Evolutionary conservation across 2,329 filamentous ascomycete genomes (phyloP).

Genomic region (Talaromyces sp.): DNA sequence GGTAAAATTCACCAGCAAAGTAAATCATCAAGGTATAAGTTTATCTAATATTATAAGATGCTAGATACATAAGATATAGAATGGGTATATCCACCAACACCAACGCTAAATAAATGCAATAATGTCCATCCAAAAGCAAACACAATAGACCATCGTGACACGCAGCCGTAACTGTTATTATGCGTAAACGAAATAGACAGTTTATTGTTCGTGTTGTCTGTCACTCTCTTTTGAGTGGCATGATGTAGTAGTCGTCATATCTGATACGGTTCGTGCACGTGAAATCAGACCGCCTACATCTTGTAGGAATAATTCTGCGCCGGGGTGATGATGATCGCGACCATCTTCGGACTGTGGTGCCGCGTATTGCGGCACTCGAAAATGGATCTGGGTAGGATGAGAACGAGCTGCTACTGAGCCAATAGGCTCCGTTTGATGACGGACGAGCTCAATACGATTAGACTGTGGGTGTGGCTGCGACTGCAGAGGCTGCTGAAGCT

Average conservation of each 20-base stretch:
- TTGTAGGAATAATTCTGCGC: not conserved
- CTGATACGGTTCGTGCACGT: not conserved
- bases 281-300: not conserved
- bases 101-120: constrained; percentile 14
- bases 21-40: not conserved
- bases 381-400: not conserved
- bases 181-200: not conserved
- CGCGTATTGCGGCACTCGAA: not conserved
- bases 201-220: not conserved
- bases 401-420: not conserved
- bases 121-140: not conserved
- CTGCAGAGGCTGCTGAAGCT: not conserved
- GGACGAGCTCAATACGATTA: not conserved
- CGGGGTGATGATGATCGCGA: not conserved
- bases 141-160: not conserved
- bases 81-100: constrained; percentile 16
- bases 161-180: not conserved
- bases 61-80: not conserved
- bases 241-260: not conserved
- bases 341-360: not conserved
- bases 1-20: not conserved
- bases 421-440: not conserved
- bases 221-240: not conserved
- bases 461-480: not conserved
- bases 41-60: not conserved